A percentile compares a stretch with the other conserved stretches of the same genome.
phyloP scores from a whole-genome alignment of 2,329 filamentous ascomycete genomes.

The Aspergillus fischeri region DNA sequence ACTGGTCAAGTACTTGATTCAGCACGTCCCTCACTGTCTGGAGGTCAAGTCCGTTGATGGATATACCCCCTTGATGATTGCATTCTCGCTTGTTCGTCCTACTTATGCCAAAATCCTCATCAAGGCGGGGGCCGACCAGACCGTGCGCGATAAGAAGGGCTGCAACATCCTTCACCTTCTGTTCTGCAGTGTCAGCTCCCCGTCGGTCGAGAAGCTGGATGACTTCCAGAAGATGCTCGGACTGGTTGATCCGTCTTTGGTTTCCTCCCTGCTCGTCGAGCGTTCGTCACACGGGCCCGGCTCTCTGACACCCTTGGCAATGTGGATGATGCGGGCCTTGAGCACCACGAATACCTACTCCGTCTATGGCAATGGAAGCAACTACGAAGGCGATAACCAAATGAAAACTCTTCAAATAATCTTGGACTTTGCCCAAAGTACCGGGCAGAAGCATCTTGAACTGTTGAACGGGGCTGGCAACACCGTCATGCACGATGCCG shows the following conservation, averaged over 20 bases:
- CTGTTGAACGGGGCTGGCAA: constrained; percentile 44
- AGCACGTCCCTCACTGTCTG: constrained; percentile 57
- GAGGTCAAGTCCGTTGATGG: constrained; percentile 50
- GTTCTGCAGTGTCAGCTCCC: constrained; percentile 24
- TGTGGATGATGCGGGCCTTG: constrained; percentile 44
- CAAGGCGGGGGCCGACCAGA: constrained; percentile 65
- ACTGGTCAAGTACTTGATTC: constrained; percentile 63
- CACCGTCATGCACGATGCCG: constrained; percentile 38
- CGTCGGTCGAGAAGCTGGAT: constrained; percentile 30
- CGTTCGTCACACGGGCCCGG: constrained; percentile 23
- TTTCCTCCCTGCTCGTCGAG: constrained; percentile 29
- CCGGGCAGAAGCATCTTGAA: constrained; percentile 41
- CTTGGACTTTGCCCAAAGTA: constrained; percentile 54
- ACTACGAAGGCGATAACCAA: constrained; percentile 24
- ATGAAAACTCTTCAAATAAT: constrained; percentile 48
- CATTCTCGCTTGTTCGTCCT: constrained; percentile 48
- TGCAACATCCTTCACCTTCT: constrained; percentile 67
- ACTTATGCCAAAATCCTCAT: constrained; percentile 55
- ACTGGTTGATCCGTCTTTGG: constrained; percentile 52
- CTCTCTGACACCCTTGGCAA: constrained; percentile 51
- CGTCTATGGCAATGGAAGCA: not conserved
- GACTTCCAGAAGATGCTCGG: constrained; percentile 58
- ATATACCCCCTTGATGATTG: constrained; percentile 64
- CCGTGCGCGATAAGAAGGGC: constrained; percentile 55
- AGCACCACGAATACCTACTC: constrained; percentile 1